A percentile compares a stretch with the other conserved stretches of the same genome.
Evolutionary conservation across 352 stramenopile genomes (phyloP).

Genomic region (Albugo laibachii): DNA sequence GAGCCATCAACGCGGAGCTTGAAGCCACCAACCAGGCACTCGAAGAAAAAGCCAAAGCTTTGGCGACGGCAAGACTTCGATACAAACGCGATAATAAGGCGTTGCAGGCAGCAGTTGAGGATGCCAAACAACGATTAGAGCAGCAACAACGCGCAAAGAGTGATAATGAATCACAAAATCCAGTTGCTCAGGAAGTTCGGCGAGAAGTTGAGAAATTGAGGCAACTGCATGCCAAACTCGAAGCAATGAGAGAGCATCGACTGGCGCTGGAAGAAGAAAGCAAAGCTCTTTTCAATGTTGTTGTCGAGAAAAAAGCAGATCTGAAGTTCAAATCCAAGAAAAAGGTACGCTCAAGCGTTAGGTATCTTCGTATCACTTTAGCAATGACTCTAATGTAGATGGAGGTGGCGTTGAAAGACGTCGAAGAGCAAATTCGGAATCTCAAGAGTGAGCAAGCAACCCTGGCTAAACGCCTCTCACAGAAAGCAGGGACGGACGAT

Average conservation of each 20-base stretch:
- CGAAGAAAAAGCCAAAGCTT: conserved; percentile 73
- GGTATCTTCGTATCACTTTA: neutral
- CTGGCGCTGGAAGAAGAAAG: conserved; percentile 74
- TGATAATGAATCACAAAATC: conserved; percentile 47
- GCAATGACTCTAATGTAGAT: conserved; percentile 19
- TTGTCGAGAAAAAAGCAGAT: conserved; percentile 79
- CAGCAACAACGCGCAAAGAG: conserved; percentile 55
- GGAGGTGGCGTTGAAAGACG: conserved; percentile 58
- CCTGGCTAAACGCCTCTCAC: conserved; percentile 45
- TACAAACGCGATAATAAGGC: conserved; percentile 80
- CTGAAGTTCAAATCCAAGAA: conserved; percentile 80
- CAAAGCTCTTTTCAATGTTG: conserved; percentile 78
- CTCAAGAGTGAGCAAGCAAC: conserved; percentile 70
- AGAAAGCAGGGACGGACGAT: conserved; percentile 56
- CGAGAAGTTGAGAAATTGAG: conserved; percentile 73
- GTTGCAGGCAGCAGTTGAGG: conserved; percentile 45
- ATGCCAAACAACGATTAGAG: conserved; percentile 63
- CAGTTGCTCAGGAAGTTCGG: conserved; percentile 62
- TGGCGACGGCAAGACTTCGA: conserved; percentile 70
- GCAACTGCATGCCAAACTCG: conserved; percentile 63
- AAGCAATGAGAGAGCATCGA: conserved; percentile 68
- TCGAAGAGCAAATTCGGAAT: conserved; percentile 57
- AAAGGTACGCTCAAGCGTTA: conserved; percentile 19
- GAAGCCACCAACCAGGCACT: conserved; percentile 61
- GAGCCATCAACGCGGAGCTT: conserved; percentile 68